Evolutionary conservation across 1,284 basidiomycete species (phyloP), one percentile per base, ranked within the genome.

Genomic region (Fomitopsis pinicola): DNA sequence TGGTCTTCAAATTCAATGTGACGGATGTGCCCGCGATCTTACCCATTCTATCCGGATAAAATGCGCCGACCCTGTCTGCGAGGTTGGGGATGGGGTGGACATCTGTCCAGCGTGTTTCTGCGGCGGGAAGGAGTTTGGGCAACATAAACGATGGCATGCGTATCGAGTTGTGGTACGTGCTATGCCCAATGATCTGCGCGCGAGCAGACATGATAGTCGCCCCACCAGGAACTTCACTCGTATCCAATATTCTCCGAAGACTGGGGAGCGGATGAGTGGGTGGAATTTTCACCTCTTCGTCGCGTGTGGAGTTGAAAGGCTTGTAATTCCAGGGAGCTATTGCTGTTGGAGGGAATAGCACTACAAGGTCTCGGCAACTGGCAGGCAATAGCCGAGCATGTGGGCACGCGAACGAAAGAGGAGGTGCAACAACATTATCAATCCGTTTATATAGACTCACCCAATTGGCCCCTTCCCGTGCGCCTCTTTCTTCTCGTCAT

Each of bases 241-340:
- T 95, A 97, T 73, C 97, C 97, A 5, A 97, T 99, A 70, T 97
- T 98, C 70, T 85, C 88, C 14, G 88, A 92, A 63, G 95, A 97
- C 72, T 99, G 97, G 97, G 97, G 96, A 40, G 97, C 96, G 9
- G 97, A 99, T 76, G 97, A 99, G 90, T 94, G 70, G 74, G 87
- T 63, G 3, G 1, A 4, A 26, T 50, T 4, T 38, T n/a, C 10
- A 2, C 33, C 52, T 5, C 28, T 54, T 36, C 36, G 35, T 33
- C 17, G 19, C 19, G 5, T 57, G 22, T 36, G 55, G 14, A 53
- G 42, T 33, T 19, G 55, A 50, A 50, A 38, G 40, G 40, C n/a
- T 40, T 58, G 33, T 26, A 48, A 10, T 12, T 17, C 26, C 46
- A 94, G 92, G 76, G 97, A 99, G 74, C 80, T 98, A 1, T 79